phyloP scores from a whole-genome alignment of 106 monocot genomes.

The Gastrodia elata region DNA sequence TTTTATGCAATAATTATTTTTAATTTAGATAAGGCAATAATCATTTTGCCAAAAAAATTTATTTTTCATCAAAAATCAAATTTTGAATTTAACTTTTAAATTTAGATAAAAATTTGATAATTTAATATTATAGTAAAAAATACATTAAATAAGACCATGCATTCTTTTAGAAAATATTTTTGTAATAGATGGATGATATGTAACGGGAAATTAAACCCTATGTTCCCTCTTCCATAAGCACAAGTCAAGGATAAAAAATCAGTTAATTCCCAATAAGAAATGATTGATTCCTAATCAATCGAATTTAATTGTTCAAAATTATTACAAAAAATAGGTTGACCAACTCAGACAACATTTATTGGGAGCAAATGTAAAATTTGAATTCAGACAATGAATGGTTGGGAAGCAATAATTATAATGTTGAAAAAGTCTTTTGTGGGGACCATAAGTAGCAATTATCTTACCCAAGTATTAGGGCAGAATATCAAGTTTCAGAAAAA shows the following conservation, averaged over 20 bases:
- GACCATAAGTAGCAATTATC: not conserved
- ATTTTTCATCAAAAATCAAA: too few species aligned
- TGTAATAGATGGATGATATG: too few species aligned
- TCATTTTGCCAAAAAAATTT: too few species aligned
- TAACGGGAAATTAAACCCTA: not conserved
- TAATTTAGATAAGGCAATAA: too few species aligned
- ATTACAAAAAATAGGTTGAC: not conserved
- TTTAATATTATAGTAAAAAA: too few species aligned
- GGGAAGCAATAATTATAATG: not conserved
- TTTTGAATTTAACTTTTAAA: too few species aligned
- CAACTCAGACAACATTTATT: not conserved
- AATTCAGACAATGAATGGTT: not conserved
- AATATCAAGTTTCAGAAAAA: not conserved
- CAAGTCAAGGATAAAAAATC: not conserved
- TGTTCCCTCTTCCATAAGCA: not conserved
- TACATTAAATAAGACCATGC: too few species aligned
- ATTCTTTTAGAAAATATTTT: too few species aligned
- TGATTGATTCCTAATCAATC: not conserved
- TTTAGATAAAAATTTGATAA: too few species aligned
- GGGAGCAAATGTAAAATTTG: not conserved
- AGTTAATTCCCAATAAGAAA: not conserved
- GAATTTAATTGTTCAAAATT: not conserved
- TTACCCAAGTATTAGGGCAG: not conserved
- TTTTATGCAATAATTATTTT: too few species aligned
- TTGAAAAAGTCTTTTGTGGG: not conserved